Conservation (phyloP, 1,284 basidiomycete genomes). For the Schizophyllum commune region DNA sequence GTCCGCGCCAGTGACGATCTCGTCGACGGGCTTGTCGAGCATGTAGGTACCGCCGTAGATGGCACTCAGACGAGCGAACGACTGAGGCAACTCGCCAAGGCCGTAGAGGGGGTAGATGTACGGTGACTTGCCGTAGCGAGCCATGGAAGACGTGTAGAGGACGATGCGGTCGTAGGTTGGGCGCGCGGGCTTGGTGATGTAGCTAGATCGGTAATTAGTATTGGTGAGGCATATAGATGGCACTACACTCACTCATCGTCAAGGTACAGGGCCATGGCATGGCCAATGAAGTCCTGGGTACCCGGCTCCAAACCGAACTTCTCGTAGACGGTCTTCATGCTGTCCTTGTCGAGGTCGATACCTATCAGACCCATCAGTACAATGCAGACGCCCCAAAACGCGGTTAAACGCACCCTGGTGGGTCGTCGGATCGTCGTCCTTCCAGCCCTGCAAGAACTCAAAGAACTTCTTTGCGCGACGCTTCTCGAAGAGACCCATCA, state of each 20-base stretch:
- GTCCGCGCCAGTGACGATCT: constrained; percentile 79
- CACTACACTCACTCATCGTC: constrained; percentile 82
- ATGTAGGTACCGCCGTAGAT: constrained; percentile 99
- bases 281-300: constrained; percentile 98
- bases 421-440: constrained; percentile 88
- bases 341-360: constrained; percentile 78
- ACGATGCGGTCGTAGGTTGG: constrained; percentile 93
- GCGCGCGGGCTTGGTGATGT: constrained; percentile 88
- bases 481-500: constrained; percentile 99
- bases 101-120: constrained; percentile 99
- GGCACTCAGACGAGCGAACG: constrained; percentile 95
- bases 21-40: constrained; percentile 94
- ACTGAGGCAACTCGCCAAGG: constrained; percentile 97
- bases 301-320: constrained; percentile 97
- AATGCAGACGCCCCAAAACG: neutral
- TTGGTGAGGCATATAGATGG: neutral
- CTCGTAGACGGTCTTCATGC: constrained; percentile 91
- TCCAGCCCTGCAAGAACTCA: constrained; percentile 94
- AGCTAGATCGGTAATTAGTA: constrained; percentile 42
- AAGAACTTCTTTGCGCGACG: constrained; percentile 98
- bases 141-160: constrained; percentile 98
- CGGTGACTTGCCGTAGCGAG: constrained; percentile 98
- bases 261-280: constrained; percentile 98
- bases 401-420: constrained; percentile 77
- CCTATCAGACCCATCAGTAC: constrained; percentile 36